Conservation (phyloP, 331 rosid species). For the Quercus phellos region DNA sequence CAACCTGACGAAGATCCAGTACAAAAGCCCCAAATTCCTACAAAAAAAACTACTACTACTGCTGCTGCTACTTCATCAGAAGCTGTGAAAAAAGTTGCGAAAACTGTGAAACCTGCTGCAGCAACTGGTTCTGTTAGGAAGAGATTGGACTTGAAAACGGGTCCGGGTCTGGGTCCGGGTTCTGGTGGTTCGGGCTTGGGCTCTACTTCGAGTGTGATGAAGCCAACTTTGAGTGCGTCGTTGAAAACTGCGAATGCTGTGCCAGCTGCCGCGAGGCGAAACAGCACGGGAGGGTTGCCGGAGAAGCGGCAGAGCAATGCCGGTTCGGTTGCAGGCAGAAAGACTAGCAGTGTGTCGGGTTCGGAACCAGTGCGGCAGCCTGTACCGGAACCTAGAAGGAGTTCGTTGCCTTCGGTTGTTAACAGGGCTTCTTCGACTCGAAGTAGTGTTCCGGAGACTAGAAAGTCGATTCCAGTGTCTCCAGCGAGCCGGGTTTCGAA, state of each 20-base stretch:
- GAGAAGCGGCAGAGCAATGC: constrained; percentile 44
- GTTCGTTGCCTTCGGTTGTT: constrained; percentile 48
- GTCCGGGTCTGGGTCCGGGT: constrained; percentile 27
- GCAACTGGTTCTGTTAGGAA: constrained; percentile 31
- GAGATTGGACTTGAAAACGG: constrained; percentile 42
- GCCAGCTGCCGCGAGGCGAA: constrained; percentile 50
- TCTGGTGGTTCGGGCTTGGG: constrained; percentile 17
- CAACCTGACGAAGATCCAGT: constrained; percentile 30
- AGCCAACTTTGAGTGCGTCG: constrained; percentile 41
- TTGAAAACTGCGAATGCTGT: constrained; percentile 37
- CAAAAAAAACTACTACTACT: constrained; percentile 1
- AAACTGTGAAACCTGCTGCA: constrained; percentile 29
- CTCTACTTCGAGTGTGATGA: constrained; percentile 31
- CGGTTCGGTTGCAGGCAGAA: constrained; percentile 30
- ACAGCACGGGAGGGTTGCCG: constrained; percentile 63
- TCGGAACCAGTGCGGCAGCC: constrained; percentile 55
- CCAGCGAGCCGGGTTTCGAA: constrained; percentile 36
- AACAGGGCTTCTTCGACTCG: constrained; percentile 35
- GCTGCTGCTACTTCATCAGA: constrained; percentile 21
- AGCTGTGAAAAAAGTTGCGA: constrained; percentile 27
- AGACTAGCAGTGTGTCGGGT: constrained; percentile 13
- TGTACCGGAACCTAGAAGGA: constrained; percentile 66
- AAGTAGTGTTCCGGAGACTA: constrained; percentile 31
- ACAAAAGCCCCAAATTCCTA: constrained; percentile 28
- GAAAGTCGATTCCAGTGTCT: constrained; percentile 38